Percentiles rank a stretch among this genome's conserved stretches.
These are phyloP conservation scores for Psidium friedrichsthalianum DNA, from an alignment of 345 rosid genomes.

Conservation along the genomic window DNA sequence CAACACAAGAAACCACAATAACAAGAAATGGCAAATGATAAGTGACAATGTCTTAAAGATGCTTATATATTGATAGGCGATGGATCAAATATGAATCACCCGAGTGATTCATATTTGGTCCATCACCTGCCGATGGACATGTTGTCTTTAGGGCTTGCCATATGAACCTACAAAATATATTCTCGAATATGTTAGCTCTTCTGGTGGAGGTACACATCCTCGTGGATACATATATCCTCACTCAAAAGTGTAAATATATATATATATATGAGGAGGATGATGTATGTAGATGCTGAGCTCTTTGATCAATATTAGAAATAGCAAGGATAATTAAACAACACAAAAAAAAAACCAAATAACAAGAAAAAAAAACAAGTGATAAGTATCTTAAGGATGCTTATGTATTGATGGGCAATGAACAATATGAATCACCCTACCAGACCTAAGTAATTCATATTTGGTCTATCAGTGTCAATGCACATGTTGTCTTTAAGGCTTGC, in stretches of 20 bases:
- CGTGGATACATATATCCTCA: neutral
- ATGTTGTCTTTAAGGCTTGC: too few species aligned
- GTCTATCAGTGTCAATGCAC: too few species aligned
- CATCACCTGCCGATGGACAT: neutral
- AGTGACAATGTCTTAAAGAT: neutral
- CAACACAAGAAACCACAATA: neutral
- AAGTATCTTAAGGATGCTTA: too few species aligned
- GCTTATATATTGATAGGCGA: neutral
- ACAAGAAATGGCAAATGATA: neutral
- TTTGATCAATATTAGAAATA: too few species aligned
- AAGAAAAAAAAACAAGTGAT: too few species aligned
- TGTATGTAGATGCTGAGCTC: neutral
- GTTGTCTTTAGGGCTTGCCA: neutral
- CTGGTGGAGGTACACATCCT: neutral
- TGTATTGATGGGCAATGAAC: too few species aligned
- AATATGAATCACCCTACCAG: too few species aligned
- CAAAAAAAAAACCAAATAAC: too few species aligned
- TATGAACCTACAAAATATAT: too few species aligned
- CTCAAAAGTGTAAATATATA: neutral
- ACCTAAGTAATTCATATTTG: too few species aligned
- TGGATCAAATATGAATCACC: neutral
- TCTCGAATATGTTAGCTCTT: too few species aligned
- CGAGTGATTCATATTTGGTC: neutral
- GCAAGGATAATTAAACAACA: too few species aligned
- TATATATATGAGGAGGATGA: neutral